Conservation (phyloP, 495 filamentous ascomycete species). For the Tuber indicum region DNA sequence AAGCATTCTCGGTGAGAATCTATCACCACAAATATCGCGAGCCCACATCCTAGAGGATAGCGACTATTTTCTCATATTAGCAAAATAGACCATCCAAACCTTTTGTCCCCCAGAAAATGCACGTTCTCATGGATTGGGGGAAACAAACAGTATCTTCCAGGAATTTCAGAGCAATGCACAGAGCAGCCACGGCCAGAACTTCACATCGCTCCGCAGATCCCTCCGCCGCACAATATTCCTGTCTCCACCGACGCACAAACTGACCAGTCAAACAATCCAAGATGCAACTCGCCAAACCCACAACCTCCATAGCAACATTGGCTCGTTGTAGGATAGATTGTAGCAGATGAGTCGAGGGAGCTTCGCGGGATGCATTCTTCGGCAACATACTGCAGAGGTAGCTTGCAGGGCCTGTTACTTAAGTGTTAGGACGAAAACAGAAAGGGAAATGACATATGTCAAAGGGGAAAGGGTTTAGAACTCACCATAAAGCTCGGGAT, state of each 20-base stretch:
- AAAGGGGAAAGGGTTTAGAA: conserved; percentile 8
- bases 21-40: conserved; percentile 34
- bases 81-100: neutral
- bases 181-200: conserved; percentile 36
- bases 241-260: conserved; percentile 39
- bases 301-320: conserved; percentile 32
- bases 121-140: conserved; percentile 5
- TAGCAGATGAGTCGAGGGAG: conserved; percentile 32
- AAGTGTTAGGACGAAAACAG: conserved; percentile 17
- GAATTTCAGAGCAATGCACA: conserved; percentile 39
- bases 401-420: conserved; percentile 31
- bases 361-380: conserved; percentile 36
- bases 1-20: conserved; percentile 32
- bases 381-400: conserved; percentile 41
- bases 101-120: neutral
- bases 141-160: conserved; percentile 38
- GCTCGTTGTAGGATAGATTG: conserved; percentile 36
- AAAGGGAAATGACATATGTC: conserved; percentile 5
- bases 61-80: conserved; percentile 27
- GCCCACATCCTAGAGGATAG: conserved; percentile 34
- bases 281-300: conserved; percentile 39
- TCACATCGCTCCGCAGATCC: conserved; percentile 35
- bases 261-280: conserved; percentile 39
- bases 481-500: conserved; percentile 35
- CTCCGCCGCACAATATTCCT: conserved; percentile 33